Conservation (phyloP, 805 yeast genomes). For the Kuraishia borneana region DNA sequence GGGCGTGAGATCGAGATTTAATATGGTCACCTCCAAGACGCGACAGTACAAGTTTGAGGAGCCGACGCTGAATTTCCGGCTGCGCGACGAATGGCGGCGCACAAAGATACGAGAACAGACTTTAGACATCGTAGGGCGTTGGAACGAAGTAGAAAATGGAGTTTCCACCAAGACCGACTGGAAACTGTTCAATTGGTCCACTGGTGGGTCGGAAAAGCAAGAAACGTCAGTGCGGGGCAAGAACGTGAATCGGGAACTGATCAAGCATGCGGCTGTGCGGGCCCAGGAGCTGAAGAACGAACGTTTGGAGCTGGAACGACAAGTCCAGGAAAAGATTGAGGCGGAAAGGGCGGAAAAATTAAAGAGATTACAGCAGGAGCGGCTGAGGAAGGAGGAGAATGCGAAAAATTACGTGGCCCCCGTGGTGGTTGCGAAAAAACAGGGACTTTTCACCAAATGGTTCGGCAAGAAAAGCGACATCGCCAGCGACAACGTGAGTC, state of each 20-base stretch:
- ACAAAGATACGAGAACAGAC: not conserved
- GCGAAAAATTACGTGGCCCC: not conserved
- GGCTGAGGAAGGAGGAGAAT: not conserved
- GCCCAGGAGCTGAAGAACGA: not conserved
- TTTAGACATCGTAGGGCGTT: not conserved
- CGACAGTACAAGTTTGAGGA: not conserved
- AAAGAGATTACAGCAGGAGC: not conserved
- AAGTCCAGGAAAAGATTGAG: not conserved
- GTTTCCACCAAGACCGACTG: not conserved
- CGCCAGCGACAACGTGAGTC: not conserved
- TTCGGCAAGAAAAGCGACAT: not conserved
- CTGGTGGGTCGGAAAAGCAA: not conserved
- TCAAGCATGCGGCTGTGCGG: not conserved
- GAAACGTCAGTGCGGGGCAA: not conserved
- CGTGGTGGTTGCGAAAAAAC: not conserved
- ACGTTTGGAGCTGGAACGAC: not conserved
- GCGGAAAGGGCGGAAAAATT: not conserved
- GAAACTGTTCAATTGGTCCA: not conserved
- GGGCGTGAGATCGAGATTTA: not conserved
- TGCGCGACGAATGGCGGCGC: not conserved
- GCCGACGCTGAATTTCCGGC: not conserved
- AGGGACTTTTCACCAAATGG: not conserved
- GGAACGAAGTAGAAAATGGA: constrained; percentile 1
- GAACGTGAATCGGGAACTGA: not conserved
- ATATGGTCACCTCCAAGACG: not conserved